phyloP scores from a whole-genome alignment of 257 asterid genomes.

The Petunia axillaris region DNA sequence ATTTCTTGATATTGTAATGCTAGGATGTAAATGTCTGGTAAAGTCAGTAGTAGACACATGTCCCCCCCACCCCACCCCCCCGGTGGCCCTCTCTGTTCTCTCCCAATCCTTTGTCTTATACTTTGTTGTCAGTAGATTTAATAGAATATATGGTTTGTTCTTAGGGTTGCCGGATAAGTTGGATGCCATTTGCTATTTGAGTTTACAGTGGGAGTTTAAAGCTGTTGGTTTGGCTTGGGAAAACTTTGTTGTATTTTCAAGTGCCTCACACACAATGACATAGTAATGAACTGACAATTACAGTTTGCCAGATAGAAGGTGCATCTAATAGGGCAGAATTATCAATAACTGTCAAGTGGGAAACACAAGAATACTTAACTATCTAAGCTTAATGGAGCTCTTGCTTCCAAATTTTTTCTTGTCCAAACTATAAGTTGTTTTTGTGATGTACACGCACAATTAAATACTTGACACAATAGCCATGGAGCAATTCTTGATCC shows the following conservation, averaged over 20 bases:
- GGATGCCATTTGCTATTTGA: not conserved
- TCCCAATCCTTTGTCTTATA: not conserved
- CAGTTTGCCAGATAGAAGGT: not conserved
- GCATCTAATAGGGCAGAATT: not conserved
- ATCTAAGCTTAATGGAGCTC: not conserved
- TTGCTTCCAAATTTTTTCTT: not conserved
- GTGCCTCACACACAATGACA: too few species aligned
- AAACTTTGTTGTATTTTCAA: not conserved
- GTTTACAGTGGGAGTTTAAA: not conserved
- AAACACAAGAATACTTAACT: not conserved
- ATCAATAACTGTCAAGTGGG: not conserved
- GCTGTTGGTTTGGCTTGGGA: not conserved
- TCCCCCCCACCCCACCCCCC: not conserved
- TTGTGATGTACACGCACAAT: too few species aligned
- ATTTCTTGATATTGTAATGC: not conserved
- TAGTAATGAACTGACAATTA: too few species aligned
- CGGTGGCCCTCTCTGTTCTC: not conserved
- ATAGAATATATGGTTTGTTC: not conserved
- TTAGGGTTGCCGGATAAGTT: not conserved
- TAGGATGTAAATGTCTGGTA: slow-evolving; percentile 6
- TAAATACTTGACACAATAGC: too few species aligned
- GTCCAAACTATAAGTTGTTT: too few species aligned
- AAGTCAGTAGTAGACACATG: not conserved
- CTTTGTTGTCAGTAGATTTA: not conserved
- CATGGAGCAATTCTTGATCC: too few species aligned